phyloP scores from a whole-genome alignment of 2,329 filamentous ascomycete species.

The Neocucurbitaria cava region DNA sequence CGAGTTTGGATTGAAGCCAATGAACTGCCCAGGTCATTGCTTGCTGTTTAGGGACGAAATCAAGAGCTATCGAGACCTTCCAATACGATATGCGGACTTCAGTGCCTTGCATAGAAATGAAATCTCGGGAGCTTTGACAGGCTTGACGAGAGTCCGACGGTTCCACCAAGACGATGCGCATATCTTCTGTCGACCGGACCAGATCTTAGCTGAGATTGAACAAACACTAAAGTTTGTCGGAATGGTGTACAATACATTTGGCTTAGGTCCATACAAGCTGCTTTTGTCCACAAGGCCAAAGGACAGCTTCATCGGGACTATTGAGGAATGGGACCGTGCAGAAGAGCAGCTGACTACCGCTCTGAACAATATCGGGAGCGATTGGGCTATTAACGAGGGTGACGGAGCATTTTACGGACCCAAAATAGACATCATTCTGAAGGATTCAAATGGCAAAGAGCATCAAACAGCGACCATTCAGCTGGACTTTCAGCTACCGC shows the following conservation, averaged over 20 bases:
- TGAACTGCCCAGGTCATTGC: slow-evolving; percentile 93
- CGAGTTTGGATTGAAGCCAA: slow-evolving; percentile 85
- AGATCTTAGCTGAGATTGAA: slow-evolving; percentile 77
- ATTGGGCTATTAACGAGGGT: slow-evolving; percentile 78
- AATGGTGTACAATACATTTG: slow-evolving; percentile 73
- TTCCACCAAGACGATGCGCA: slow-evolving; percentile 94
- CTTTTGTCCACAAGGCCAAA: slow-evolving; percentile 79
- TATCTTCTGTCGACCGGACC: slow-evolving; percentile 82
- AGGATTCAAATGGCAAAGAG: slow-evolving; percentile 77
- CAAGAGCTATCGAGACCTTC: slow-evolving; percentile 80
- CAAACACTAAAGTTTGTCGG: slow-evolving; percentile 77
- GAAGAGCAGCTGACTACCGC: slow-evolving; percentile 71
- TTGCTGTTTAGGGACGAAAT: slow-evolving; percentile 78
- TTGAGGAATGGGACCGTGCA: slow-evolving; percentile 72
- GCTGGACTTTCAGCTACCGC: slow-evolving; percentile 87
- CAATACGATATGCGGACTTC: slow-evolving; percentile 86
- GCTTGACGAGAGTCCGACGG: slow-evolving; percentile 80
- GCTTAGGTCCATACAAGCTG: slow-evolving; percentile 75
- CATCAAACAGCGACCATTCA: slow-evolving; percentile 91
- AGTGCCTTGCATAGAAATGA: slow-evolving; percentile 88
- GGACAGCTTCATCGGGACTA: slow-evolving; percentile 77
- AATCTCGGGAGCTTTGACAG: slow-evolving; percentile 79
- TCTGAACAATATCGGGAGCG: slow-evolving; percentile 67
- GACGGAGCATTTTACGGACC: slow-evolving; percentile 92
- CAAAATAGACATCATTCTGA: slow-evolving; percentile 86